Evolutionary conservation across 495 filamentous ascomycete species (phyloP).

Genomic region (Podospora pseudocomata): DNA sequence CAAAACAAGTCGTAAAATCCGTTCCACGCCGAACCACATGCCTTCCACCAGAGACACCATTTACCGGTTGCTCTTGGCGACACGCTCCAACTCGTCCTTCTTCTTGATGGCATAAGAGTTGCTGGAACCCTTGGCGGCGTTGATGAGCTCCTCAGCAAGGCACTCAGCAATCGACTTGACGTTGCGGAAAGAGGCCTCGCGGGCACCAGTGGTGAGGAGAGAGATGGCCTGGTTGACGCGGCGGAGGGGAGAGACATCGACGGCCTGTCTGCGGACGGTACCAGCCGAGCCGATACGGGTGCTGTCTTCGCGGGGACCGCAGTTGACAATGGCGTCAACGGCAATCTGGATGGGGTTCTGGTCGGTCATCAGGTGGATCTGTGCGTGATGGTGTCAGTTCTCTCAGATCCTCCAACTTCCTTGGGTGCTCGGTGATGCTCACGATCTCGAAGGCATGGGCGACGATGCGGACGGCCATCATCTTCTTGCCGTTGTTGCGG

Average conservation of each 20-base stretch:
- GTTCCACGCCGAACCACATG: conserved; percentile 37
- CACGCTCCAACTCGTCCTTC: conserved; percentile 99
- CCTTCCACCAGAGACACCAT: conserved; percentile 34
- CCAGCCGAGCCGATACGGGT: conserved; percentile 99
- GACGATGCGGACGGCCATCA: conserved; percentile 98
- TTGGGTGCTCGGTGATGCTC: conserved; percentile 36
- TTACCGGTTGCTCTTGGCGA: conserved; percentile 99
- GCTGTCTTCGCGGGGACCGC: conserved; percentile 97
- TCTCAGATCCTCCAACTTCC: neutral
- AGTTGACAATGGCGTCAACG: conserved; percentile 99
- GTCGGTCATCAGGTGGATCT: conserved; percentile 99
- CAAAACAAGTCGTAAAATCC: conserved; percentile 49
- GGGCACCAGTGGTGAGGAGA: conserved; percentile 93
- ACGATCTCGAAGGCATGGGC: conserved; percentile 99
- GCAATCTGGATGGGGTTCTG: conserved; percentile 99
- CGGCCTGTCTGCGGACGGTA: conserved; percentile 99
- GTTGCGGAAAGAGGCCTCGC: conserved; percentile 97
- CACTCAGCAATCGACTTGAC: conserved; percentile 98
- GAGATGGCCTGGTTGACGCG: conserved; percentile 99
- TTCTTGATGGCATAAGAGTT: conserved; percentile 99
- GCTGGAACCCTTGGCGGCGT: conserved; percentile 98
- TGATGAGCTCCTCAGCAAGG: conserved; percentile 99
- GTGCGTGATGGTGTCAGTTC: conserved; percentile 15
- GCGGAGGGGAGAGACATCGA: conserved; percentile 98
- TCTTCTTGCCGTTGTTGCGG: conserved; percentile 99